Base-by-base conservation (phyloP, 768 basidiomycete genomes). In the Phylloporus rhodoxanthus region DNA sequence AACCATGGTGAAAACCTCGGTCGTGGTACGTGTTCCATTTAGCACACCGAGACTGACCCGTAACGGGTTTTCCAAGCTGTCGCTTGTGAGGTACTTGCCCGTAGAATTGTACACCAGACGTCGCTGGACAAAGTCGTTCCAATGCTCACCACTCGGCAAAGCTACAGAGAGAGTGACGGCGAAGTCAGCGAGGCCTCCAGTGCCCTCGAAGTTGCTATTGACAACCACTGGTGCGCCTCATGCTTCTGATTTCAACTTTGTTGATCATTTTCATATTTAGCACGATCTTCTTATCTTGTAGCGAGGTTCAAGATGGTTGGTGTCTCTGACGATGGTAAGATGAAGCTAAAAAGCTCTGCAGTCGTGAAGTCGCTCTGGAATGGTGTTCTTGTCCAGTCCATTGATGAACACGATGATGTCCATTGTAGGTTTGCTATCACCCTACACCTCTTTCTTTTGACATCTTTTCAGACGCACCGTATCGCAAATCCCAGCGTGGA, bases 201-300 rank as follows among this genome's bases (percentile, higher is more conserved):
- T 58, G 85, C 87, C 8, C 72, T 96, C 37, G 94, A 97, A 65
- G 71, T 84, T 65, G 92, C 94, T n/a, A 89, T 95, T 53, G 94
- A 97, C 66, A 80, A 89, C 47, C 82, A 91, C 58, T 91, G 91
- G 90, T 91, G 55, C 33, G 61, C 47, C 38, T 48, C 42, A 39
- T 8, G 17, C n/a, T 26, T 41, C 2, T 36, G 11, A 25, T 26
- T 14, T 51, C 39, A 15, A 50, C 17, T 15, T 47, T 21, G 23
- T 37, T 53, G 10, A 48, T 42, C 46, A 39, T 44, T 29, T 17
- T 20, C 20, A 9, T 50, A 14, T 47, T 6, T 45, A 91, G 89
- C 56, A 77, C 81, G 6, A 87, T 89, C 57, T 93, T 94, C 64
- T 67, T 94, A 36, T 91, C 91, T 9, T 93, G 90, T 0, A 82